A percentile compares a stretch with the other conserved stretches of the same genome.
These are phyloP conservation scores for Coelastrella sp. DNA, from an alignment of 139 green algal species.

Conservation along the genomic window DNA sequence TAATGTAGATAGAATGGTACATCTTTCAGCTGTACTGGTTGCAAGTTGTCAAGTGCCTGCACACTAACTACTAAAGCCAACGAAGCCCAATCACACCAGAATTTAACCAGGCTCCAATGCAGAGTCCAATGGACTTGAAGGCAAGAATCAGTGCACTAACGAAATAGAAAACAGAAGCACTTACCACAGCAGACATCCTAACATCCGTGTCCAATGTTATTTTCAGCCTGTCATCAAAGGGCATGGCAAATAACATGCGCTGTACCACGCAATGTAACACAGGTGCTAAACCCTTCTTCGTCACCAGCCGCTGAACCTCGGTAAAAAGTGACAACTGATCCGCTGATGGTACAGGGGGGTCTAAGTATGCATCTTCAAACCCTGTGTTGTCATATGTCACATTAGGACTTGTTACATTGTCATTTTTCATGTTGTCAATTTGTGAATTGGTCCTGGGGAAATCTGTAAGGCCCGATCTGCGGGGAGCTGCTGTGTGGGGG, in stretches of 20 bases:
- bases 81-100: no score
- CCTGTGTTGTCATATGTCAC: not conserved
- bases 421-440: not conserved
- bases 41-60: no score
- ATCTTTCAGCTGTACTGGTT: no score
- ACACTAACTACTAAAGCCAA: no score
- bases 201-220: conserved; percentile 48
- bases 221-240: conserved; percentile 27
- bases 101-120: no score
- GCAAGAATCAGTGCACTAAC: no score
- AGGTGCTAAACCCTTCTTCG: conserved; percentile 18
- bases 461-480: not conserved
- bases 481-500: not conserved
- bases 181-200: not conserved
- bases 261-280: conserved; percentile 39
- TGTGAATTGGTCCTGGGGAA: not conserved
- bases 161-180: not conserved
- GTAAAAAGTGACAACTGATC: conserved; percentile 49
- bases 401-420: not conserved
- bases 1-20: no score
- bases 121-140: no score
- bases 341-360: conserved; percentile 1
- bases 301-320: conserved; percentile 42
- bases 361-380: conserved; percentile 40
- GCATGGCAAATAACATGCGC: conserved; percentile 45